A percentile compares a stretch with the other conserved stretches of the same genome.
Conservation (phyloP, 2,329 filamentous ascomycete species). For the Fusarium burgessii region DNA sequence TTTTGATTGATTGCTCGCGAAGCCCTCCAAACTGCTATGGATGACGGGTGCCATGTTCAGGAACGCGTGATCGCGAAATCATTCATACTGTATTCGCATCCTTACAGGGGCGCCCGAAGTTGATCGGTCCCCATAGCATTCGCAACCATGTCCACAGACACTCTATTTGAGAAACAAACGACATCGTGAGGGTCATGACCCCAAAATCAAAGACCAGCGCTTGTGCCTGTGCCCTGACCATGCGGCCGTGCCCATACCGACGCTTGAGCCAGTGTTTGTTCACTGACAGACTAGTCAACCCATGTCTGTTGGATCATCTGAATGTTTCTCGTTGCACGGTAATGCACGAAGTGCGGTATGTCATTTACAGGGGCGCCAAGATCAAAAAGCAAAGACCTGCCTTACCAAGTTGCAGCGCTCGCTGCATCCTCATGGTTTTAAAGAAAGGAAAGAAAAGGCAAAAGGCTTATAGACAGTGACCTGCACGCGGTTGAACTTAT, state of each 20-base stretch:
- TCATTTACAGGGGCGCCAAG: constrained; percentile 24
- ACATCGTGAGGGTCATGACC: constrained; percentile 20
- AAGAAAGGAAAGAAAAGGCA: background rate
- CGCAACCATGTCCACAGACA: constrained; percentile 12
- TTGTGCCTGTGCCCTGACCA: background rate
- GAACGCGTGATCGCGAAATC: constrained; percentile 2
- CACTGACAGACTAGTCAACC: background rate
- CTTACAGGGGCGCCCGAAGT: constrained; percentile 7
- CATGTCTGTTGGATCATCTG: constrained; percentile 9
- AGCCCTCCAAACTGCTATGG: background rate
- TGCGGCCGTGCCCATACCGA: constrained; percentile 1
- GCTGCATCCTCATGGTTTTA: background rate
- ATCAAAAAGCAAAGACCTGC: constrained; percentile 21
- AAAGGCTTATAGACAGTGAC: background rate
- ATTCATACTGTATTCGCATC: background rate
- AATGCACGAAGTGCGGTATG: constrained; percentile 17
- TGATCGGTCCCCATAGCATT: constrained; percentile 19
- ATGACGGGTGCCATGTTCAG: background rate
- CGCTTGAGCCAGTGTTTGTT: constrained; percentile 7
- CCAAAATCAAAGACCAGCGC: background rate
- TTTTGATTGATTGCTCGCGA: constrained; percentile 1
- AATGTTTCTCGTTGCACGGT: constrained; percentile 12
- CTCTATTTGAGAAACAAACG: constrained; percentile 23
- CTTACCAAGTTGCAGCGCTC: background rate
- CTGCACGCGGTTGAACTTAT: background rate